phyloP scores from a whole-genome alignment of 805 yeast species.

The Naumovozyma baii region DNA sequence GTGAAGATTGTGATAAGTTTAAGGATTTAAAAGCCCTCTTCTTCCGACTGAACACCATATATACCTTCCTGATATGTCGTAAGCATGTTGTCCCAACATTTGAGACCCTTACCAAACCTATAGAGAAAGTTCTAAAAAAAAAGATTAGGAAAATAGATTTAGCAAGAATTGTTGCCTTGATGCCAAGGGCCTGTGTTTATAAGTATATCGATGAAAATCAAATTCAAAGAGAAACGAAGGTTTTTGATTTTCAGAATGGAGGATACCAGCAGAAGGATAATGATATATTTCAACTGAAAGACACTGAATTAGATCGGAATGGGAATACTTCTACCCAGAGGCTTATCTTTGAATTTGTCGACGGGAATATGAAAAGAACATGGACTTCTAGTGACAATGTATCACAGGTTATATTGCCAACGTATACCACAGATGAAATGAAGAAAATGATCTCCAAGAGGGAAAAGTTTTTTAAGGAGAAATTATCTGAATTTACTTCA shows the following conservation, averaged over 20 bases:
- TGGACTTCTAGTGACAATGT: conserved; percentile 34
- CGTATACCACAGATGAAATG: conserved; percentile 47
- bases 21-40: conserved; percentile 39
- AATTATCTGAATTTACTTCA: conserved; percentile 32
- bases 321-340: conserved; percentile 39
- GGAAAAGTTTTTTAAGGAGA: conserved; percentile 40
- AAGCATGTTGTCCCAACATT: conserved; percentile 52
- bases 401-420: conserved; percentile 41
- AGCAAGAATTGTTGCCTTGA: conserved; percentile 48
- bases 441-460: conserved; percentile 51
- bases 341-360: conserved; percentile 67
- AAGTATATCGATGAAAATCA: conserved; percentile 77
- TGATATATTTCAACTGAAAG: conserved; percentile 42
- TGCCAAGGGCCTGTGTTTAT: conserved; percentile 62
- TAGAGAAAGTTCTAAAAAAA: conserved; percentile 40
- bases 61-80: conserved; percentile 51
- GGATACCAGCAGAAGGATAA: conserved; percentile 50
- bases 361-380: conserved; percentile 45
- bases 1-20: conserved; percentile 21
- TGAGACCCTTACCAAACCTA: conserved; percentile 42
- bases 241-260: conserved; percentile 30
- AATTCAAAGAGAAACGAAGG: conserved; percentile 32
- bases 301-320: conserved; percentile 27
- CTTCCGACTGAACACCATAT: conserved; percentile 47
- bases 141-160: conserved; percentile 43